These are phyloP conservation scores for Thielaviopsis punctulata DNA, from an alignment of 2,329 filamentous ascomycete genomes.

Conservation along the genomic window DNA sequence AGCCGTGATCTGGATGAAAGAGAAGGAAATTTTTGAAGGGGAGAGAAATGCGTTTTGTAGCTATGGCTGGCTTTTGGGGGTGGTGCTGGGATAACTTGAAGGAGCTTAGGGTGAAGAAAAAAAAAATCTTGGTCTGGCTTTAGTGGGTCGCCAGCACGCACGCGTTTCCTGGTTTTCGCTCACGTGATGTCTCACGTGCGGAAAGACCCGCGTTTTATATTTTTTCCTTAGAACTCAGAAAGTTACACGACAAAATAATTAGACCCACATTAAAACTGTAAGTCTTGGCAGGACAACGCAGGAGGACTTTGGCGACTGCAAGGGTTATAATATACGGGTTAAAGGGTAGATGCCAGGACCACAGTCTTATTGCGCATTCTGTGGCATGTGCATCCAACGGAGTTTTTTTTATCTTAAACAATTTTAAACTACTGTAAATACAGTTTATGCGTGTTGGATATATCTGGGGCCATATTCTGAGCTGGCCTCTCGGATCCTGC, in stretches of 20 bases:
- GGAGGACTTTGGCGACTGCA: not conserved
- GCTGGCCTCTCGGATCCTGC: not conserved
- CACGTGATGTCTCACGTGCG: not conserved
- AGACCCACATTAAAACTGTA: not conserved
- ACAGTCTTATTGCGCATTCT: no score
- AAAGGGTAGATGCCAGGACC: not conserved
- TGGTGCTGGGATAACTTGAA: not conserved
- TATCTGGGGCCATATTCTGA: no score
- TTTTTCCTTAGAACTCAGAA: not conserved
- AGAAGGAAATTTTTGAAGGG: not conserved
- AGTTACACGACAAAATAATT: not conserved
- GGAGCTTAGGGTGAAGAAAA: not conserved
- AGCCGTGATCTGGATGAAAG: slow-evolving; percentile 8
- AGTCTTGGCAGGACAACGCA: not conserved
- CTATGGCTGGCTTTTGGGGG: not conserved
- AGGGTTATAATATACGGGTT: not conserved
- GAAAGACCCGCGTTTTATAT: not conserved
- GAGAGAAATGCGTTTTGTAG: not conserved
- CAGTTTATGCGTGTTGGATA: no score
- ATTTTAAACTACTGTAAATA: no score
- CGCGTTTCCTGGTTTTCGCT: no score
- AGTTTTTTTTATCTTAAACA: no score
- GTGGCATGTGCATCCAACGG: no score
- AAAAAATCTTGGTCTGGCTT: not conserved
- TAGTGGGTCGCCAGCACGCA: not conserved